Base-by-base conservation (phyloP, 2,329 filamentous ascomycete genomes). In the Magnaporthales sp. region DNA sequence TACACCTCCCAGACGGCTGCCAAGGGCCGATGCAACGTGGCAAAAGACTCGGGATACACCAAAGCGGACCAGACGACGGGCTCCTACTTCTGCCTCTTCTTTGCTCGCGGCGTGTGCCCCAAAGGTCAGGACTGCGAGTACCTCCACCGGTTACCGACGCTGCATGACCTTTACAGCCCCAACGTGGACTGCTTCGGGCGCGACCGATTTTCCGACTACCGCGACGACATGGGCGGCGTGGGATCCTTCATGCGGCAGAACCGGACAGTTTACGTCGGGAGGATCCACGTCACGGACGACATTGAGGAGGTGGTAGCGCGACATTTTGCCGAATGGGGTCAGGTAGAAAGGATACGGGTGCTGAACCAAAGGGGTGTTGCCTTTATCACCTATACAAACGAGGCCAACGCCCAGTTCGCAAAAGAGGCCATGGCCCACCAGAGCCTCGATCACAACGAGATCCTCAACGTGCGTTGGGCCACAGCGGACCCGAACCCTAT, bases 391-490 rank as follows among this genome's bases (percentile, higher is more conserved):
- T 98, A 98, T 75, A 85, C 86, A 27, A 97, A 97, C 75, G 91
- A 97, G 74, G 89, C 91, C 58, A 96, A 95, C 72, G 89, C 91
- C 2, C 90, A 96, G 75, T 97, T 97, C 72, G 93, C 93, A 3
- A 94, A 94, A 75, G 93, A 97, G 77, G 91, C 95, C 0, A 98
- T 99, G 94, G 91, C 92, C 5, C 92, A 97, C 75, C 95, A 99
- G 79, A 87, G 88, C 0, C 82, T 99, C 30, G 95, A 99, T 73
- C 90, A 98, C 76, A 89, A 88, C 69, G 95, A 99, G 78, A 89
- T 97, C 26, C 80, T 99, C 29, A 99, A 99, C 77, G 93, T 99
- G 63, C 86, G 96, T 69, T 99, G 95, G 95, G 95, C 95, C 58
- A 99, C 95, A 0, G 91, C 92, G 7, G 95, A 99, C 75, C 95